Conservation (phyloP, 2,329 filamentous ascomycete species). For the Cordyceps pruinosa region DNA sequence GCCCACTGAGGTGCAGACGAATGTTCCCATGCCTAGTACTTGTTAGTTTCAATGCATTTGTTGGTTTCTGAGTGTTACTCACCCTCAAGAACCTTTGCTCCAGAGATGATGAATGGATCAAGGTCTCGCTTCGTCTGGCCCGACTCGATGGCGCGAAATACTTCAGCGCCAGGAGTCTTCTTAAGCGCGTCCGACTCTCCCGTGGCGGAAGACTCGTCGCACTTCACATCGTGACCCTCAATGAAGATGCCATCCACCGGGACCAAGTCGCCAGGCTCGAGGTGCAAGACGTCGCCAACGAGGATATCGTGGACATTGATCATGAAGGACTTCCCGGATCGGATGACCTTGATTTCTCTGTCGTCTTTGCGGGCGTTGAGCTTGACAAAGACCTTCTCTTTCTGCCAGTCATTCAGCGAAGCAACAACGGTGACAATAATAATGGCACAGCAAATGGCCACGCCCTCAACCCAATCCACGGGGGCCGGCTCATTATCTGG, state of each 20-base stretch:
- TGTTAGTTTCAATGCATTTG: neutral
- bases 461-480: constrained; percentile 62
- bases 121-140: constrained; percentile 40
- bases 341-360: constrained; percentile 57
- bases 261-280: constrained; percentile 63
- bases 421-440: constrained; percentile 57
- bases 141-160: constrained; percentile 47
- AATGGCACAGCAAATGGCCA: constrained; percentile 60
- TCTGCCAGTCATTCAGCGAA: constrained; percentile 61
- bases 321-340: constrained; percentile 57
- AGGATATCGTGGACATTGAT: constrained; percentile 60
- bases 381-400: constrained; percentile 58
- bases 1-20: constrained; percentile 49
- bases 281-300: constrained; percentile 62
- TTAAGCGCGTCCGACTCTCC: constrained; percentile 67
- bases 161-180: constrained; percentile 55
- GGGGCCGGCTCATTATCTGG: constrained; percentile 25
- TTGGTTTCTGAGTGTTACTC: neutral
- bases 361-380: constrained; percentile 58
- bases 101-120: constrained; percentile 59
- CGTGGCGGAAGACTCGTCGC: constrained; percentile 67
- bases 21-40: constrained; percentile 39
- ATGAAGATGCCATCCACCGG: constrained; percentile 67
- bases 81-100: constrained; percentile 47
- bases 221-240: constrained; percentile 45